Evolutionary conservation across 495 filamentous ascomycete genomes (phyloP).

Genomic region (Aspergillus hancockii): DNA sequence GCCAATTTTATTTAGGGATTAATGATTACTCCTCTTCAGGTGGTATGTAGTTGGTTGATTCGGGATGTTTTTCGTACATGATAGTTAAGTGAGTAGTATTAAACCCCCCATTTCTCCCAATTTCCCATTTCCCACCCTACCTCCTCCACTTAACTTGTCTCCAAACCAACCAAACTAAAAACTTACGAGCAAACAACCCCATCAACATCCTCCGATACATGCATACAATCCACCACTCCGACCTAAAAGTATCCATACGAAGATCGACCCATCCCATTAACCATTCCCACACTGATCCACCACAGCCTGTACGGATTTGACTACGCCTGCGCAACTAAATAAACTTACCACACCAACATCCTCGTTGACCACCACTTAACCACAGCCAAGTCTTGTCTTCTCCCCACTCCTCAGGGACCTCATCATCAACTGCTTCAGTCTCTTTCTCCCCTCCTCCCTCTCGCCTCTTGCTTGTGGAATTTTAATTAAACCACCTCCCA

Average conservation of each 20-base stretch:
- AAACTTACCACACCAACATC: constrained; percentile 2
- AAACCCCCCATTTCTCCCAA: background rate
- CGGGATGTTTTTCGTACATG: too few species aligned
- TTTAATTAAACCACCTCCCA: constrained; percentile 1
- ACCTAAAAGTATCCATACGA: background rate
- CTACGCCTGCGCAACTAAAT: background rate
- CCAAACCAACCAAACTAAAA: background rate
- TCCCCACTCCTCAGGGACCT: constrained; percentile 15
- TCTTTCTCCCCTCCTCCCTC: background rate
- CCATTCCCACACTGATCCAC: background rate
- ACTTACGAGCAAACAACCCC: background rate
- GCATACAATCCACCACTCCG: constrained; percentile 1
- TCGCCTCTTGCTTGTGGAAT: background rate
- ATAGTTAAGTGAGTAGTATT: too few species aligned
- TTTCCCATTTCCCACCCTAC: constrained; percentile 4
- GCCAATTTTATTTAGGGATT: background rate
- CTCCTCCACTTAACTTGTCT: constrained; percentile 10
- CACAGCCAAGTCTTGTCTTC: constrained; percentile 11
- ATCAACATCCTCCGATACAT: background rate
- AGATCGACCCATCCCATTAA: background rate
- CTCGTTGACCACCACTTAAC: constrained; percentile 4
- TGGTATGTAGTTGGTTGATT: background rate
- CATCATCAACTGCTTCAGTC: background rate
- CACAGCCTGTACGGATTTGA: constrained; percentile 4
- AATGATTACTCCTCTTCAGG: constrained; percentile 2